Evolutionary conservation across 768 basidiomycete species (phyloP), one percentile per base, ranked within the genome.

Genomic region (Chalciporus chontae): DNA sequence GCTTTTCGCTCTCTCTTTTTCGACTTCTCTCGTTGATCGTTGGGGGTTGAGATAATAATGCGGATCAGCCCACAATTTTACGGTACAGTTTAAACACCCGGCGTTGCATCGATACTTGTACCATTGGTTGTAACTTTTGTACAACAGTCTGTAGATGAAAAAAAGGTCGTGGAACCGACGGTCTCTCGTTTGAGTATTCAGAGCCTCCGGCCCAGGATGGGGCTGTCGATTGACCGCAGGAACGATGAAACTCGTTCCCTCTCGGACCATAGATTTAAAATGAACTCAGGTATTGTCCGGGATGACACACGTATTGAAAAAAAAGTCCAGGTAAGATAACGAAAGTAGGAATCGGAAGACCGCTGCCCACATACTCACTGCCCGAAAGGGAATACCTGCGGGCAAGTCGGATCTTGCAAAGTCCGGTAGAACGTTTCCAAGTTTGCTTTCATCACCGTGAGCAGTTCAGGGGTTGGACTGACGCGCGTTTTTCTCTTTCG

Each of bases 61-160:
- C 0, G 45, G 45, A 58, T 44, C n/a, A 58, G 34, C 7, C 41
- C 51, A 54, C 60, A 58, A 50, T 50, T 50, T 47, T 53, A 53
- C 0, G 43, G 62, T 63, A 63, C 49, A 44, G 26, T 47, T 50
- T 34, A 42, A 39, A 46, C 44, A 49, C n/a, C 42, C 40, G 31
- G 41, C 21, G 24, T 17, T 43, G 27, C 44, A 45, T 40, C n/a
- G 14, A 53, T 52, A 56, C 18, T 42, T 63, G 59, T 63, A 65
- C 57, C 46, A 52, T 43, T 44, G 27, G 37, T 51, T 62, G 60
- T 59, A 56, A 44, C 27, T 40, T 43, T 48, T 63, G 60, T 65
- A 62, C 41, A 40, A 40, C 45, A 65, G 4, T 29, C 21, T 59
- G 60, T 59, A 54, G n/a, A 55, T 59, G 57, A 54, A 53, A 26